Evolutionary conservation across 192 early-diverging fungal genomes (phyloP).

Genomic region (Backusella tuberculispora): DNA sequence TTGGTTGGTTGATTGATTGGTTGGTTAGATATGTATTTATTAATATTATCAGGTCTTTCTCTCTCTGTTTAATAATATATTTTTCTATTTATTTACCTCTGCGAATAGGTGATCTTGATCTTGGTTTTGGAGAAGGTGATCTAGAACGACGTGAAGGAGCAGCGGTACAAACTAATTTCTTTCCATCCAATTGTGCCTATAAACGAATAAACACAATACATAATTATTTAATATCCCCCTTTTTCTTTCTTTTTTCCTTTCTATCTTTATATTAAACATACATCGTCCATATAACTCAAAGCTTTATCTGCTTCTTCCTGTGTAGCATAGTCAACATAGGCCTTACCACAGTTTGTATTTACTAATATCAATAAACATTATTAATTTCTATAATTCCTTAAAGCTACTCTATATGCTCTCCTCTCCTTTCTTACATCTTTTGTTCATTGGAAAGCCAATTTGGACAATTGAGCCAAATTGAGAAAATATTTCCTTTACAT

Average conservation of each 20-base stretch:
- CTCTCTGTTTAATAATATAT: background rate
- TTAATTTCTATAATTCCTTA: background rate
- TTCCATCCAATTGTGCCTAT: slow-evolving; percentile 54
- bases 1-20: too few species aligned
- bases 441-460: slow-evolving; percentile 44
- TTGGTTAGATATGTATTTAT: too few species aligned
- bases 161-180: slow-evolving; percentile 31
- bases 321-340: slow-evolving; percentile 47
- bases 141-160: slow-evolving; percentile 37
- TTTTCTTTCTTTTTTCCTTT: background rate
- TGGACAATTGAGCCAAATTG: slow-evolving; percentile 37
- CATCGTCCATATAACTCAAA: slow-evolving; percentile 50
- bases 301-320: slow-evolving; percentile 48
- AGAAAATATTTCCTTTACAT: slow-evolving; percentile 49
- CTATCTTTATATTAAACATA: slow-evolving; percentile 20
- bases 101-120: slow-evolving; percentile 22
- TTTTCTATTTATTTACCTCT: slow-evolving; percentile 5
- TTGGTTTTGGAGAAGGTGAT: slow-evolving; percentile 23
- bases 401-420: too few species aligned
- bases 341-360: slow-evolving; percentile 44
- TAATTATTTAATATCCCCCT: background rate
- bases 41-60: too few species aligned
- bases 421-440: slow-evolving; percentile 37
- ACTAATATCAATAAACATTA: slow-evolving; percentile 24
- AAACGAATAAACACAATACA: background rate